Evolutionary conservation across 805 yeast species (phyloP), one percentile per base, ranked within the genome.

Genomic region (Saccharomycopsis sp.): DNA sequence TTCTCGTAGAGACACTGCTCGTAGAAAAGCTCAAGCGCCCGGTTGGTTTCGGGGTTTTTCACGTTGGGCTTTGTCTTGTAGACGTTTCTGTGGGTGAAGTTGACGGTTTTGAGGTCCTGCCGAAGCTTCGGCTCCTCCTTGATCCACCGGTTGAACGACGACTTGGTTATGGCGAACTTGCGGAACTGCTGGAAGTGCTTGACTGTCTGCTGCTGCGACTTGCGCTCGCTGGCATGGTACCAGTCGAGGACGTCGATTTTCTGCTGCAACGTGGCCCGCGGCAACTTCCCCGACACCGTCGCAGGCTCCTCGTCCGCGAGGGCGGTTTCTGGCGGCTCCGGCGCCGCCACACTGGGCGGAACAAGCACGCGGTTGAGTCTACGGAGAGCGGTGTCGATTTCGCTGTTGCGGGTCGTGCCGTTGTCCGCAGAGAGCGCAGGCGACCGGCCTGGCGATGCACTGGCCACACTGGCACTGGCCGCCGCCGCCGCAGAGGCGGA

Each of bases 101-200:
- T 65, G 9, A 69, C 52, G 50, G 61, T 65, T 56, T 66, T 64
- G 50, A 64, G 67, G 21, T 68, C 67, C 34, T 66, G 61, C 5
- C 76, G 58, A 4, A 75, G 62, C 47, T 67, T 62, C 1, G 60
- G 55, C 55, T 73, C 76, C 18, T 66, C 68, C 44, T 70, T 62
- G 1, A 72, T 65, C 79, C 79, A 75, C 58, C 78, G 65, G 62
- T 71, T 71, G 57, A 73, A 64, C 7, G 73, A 71, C 1, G 77
- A 71, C 59, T 69, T 72, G 0, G 78, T 70, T 2, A 75, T 68
- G 3, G 72, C 62, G 57, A 75, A 75, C 40, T 65, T 64, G 2
- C 65, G 66, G 50, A 67, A 29, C 2, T 57, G 56, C 23, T 64
- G 62, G 63, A 75, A 75, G 61, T 70, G 68, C 2, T 60, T 57